phyloP scores from a whole-genome alignment of 345 rosid genomes.

The Moricandia moricandioides region DNA sequence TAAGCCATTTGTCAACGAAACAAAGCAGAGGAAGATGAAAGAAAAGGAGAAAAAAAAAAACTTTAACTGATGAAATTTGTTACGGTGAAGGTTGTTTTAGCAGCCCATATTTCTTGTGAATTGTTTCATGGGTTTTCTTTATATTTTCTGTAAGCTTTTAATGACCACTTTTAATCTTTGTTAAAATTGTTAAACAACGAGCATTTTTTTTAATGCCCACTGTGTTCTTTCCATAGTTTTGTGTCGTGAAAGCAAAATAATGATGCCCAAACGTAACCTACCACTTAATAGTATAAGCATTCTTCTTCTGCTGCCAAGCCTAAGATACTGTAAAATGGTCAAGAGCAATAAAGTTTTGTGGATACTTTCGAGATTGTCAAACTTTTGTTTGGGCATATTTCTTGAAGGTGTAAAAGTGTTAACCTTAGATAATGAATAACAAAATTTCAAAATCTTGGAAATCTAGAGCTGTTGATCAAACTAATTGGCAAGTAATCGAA shows the following conservation, averaged over 20 bases:
- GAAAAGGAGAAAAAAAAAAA: not conserved
- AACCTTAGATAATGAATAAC: not conserved
- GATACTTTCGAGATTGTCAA: not conserved
- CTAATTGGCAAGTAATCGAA: not conserved
- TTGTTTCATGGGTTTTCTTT: conserved; percentile 21
- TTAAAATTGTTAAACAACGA: conserved; percentile 13
- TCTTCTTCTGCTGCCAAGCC: not conserved
- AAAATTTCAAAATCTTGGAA: not conserved
- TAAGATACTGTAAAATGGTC: not conserved
- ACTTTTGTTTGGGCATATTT: not conserved
- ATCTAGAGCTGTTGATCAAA: not conserved
- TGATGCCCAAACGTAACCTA: not conserved
- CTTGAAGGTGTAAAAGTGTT: not conserved
- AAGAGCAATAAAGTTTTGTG: conserved; percentile 1
- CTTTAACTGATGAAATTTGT: conserved; percentile 7
- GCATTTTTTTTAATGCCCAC: not conserved
- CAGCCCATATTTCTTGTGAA: conserved; percentile 25
- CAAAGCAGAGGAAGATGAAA: conserved; percentile 12
- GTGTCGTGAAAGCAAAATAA: no score
- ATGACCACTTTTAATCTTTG: not conserved
- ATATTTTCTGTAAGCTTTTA: conserved; percentile 17
- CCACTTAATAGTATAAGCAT: conserved; percentile 1
- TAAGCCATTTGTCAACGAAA: conserved; percentile 9
- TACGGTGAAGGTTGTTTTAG: conserved; percentile 15
- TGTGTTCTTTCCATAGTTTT: not conserved